Conservation (phyloP, 1,284 basidiomycete genomes). For the Tremellales sp. region DNA sequence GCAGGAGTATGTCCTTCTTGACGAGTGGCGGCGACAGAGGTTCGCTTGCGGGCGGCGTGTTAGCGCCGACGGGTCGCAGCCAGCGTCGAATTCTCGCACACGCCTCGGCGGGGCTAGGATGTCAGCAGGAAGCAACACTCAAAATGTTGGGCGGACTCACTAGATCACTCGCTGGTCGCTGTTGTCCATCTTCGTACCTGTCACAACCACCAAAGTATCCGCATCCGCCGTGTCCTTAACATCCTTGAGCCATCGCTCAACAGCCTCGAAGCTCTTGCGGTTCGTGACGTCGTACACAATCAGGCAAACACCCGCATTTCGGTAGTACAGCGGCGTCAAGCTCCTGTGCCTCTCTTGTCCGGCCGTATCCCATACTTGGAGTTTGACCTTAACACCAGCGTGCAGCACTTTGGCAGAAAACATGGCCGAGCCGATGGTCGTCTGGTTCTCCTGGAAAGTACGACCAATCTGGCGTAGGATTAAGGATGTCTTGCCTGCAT, state of each 20-base stretch:
- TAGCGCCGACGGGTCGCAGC: slow-evolving; percentile 33
- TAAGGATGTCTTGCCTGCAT: slow-evolving; percentile 94
- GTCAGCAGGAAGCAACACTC: not conserved
- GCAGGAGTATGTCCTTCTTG: not conserved
- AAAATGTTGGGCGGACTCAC: slow-evolving; percentile 18
- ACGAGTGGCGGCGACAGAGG: not conserved
- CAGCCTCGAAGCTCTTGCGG: slow-evolving; percentile 79
- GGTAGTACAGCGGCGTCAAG: slow-evolving; percentile 69
- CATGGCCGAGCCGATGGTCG: slow-evolving; percentile 92
- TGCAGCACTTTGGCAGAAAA: slow-evolving; percentile 90
- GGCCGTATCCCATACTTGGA: slow-evolving; percentile 85
- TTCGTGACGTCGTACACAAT: slow-evolving; percentile 56
- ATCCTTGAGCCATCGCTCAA: slow-evolving; percentile 86
- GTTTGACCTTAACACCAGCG: slow-evolving; percentile 77
- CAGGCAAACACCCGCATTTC: slow-evolving; percentile 53
- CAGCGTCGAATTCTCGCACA: slow-evolving; percentile 28
- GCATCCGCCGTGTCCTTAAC: slow-evolving; percentile 37
- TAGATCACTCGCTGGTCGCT: slow-evolving; percentile 25
- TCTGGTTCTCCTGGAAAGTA: slow-evolving; percentile 78
- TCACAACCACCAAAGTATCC: slow-evolving; percentile 47
- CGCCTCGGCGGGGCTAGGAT: slow-evolving; percentile 32
- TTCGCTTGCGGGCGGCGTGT: slow-evolving; percentile 9
- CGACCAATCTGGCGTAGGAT: slow-evolving; percentile 89
- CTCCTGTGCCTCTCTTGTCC: slow-evolving; percentile 95
- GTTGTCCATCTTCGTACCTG: slow-evolving; percentile 45